These are phyloP conservation scores for Tricholoma sp. DNA, from an alignment of 768 basidiomycete genomes.

Conservation along the genomic window DNA sequence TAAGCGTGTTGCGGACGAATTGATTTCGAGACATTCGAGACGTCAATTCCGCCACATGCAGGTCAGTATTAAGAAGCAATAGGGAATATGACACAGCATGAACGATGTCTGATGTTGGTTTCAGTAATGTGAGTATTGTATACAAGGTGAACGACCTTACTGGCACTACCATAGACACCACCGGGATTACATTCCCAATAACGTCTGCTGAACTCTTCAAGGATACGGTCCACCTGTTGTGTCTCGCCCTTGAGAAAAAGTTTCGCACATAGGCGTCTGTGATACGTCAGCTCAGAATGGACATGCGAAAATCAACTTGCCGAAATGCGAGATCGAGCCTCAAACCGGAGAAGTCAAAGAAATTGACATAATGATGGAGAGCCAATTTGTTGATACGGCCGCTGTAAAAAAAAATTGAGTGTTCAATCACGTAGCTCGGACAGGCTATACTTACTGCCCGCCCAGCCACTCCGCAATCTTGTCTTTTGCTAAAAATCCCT, in stretches of 20 bases:
- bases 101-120: conserved; percentile 62
- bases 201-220: conserved; percentile 84
- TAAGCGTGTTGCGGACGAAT: conserved; percentile 89
- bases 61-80: conserved; percentile 91
- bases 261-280: conserved; percentile 83
- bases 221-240: conserved; percentile 95
- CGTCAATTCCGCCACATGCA: conserved; percentile 89
- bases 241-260: conserved; percentile 94
- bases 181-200: conserved; percentile 91
- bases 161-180: conserved; percentile 76
- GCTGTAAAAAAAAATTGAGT: conserved; percentile 34
- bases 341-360: conserved; percentile 82
- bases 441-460: conserved; percentile 65
- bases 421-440: neutral
- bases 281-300: neutral
- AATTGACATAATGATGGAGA: conserved; percentile 75
- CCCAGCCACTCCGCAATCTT: conserved; percentile 98
- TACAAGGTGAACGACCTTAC: conserved; percentile 42
- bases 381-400: conserved; percentile 70
- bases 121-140: conserved; percentile 4
- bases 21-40: conserved; percentile 88
- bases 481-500: conserved; percentile 75
- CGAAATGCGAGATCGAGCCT: conserved; percentile 88
- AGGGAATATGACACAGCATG: conserved; percentile 93
- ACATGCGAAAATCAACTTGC: conserved; percentile 32